Evolutionary conservation across 192 early-diverging fungal genomes (phyloP).

Genomic region (Backusella macrospora): DNA sequence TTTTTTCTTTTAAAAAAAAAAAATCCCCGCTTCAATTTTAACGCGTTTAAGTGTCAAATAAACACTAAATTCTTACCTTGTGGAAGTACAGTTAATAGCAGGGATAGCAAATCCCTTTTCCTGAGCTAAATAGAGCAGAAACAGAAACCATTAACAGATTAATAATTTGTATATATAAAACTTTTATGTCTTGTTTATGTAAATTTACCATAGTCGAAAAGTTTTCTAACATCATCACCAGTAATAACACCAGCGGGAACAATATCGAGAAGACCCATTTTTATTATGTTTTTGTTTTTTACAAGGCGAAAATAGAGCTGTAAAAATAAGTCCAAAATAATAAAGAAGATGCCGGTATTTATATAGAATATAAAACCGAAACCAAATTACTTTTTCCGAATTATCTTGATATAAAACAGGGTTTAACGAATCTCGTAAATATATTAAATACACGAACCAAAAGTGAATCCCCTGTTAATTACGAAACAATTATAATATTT

Average conservation of each 20-base stretch:
- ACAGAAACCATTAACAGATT: not conserved
- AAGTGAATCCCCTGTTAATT: conserved; percentile 8
- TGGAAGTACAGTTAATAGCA: conserved; percentile 94
- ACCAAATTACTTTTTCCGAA: conserved; percentile 8
- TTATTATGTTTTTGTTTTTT: conserved; percentile 21
- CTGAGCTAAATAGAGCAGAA: conserved; percentile 38
- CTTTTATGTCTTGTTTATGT: not conserved
- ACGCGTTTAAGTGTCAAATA: not conserved
- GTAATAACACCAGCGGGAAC: conserved; percentile 92
- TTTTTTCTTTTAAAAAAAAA: not conserved
- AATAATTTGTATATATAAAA: not conserved
- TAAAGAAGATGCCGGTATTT: not conserved
- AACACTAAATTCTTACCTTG: conserved; percentile 44
- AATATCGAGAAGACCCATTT: conserved; percentile 79
- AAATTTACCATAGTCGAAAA: conserved; percentile 61
- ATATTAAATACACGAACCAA: not conserved
- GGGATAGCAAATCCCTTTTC: conserved; percentile 91
- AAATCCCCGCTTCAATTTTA: not conserved
- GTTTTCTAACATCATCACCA: conserved; percentile 88
- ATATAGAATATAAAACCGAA: not conserved
- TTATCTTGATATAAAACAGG: not conserved
- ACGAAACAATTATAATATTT: not conserved
- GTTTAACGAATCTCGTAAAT: not conserved
- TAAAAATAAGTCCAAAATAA: not conserved
- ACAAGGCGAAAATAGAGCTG: conserved; percentile 20